These are phyloP conservation scores for Clitoria ternatea DNA, from an alignment of 306 rosid genomes.

Conservation along the genomic window DNA sequence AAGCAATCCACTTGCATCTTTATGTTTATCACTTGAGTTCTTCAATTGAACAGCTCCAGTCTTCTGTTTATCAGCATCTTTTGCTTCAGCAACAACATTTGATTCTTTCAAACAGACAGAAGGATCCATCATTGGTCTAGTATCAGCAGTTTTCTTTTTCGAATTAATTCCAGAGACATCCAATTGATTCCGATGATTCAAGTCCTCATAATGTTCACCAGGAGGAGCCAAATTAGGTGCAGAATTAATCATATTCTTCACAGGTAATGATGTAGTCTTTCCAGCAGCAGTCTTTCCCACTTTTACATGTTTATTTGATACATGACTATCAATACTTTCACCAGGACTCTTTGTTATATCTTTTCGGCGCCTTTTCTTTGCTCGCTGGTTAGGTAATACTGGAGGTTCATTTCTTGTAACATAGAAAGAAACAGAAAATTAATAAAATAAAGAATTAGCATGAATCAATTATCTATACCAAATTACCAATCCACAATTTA, in stretches of 20 bases:
- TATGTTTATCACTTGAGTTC: conserved; percentile 49
- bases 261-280: conserved; percentile 45
- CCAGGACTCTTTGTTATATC: conserved; percentile 60
- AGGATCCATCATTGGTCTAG: conserved; percentile 46
- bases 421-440: conserved; percentile 22
- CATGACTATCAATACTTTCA: conserved; percentile 47
- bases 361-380: conserved; percentile 90
- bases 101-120: conserved; percentile 46
- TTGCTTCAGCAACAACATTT: conserved; percentile 46
- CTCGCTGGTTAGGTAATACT: conserved; percentile 72
- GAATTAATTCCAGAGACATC: conserved; percentile 44
- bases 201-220: conserved; percentile 43
- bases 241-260: conserved; percentile 45
- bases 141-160: conserved; percentile 59
- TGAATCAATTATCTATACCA: conserved; percentile 3
- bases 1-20: conserved; percentile 52
- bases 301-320: conserved; percentile 57
- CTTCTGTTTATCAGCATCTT: conserved; percentile 61
- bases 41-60: conserved; percentile 47
- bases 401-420: conserved; percentile 48
- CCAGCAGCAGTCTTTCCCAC: conserved; percentile 53
- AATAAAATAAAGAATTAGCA: neutral
- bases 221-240: conserved; percentile 43
- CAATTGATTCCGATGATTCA: conserved; percentile 50
- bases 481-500: neutral